Evolutionary conservation across 495 filamentous ascomycete species (phyloP).

Genomic region (Sporormia fimetaria): DNA sequence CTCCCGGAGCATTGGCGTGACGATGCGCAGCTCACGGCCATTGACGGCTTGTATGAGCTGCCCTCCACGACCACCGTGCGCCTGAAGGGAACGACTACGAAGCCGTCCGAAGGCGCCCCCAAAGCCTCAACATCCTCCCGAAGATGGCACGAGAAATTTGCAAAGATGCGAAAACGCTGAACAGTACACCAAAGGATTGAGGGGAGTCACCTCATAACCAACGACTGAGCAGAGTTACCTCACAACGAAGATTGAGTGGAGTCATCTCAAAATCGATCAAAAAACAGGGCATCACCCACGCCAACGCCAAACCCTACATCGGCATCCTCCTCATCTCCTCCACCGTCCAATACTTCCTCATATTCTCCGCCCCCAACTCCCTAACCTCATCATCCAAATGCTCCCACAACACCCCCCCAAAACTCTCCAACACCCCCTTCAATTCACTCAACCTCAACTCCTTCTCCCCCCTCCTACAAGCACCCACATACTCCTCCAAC

Average conservation of each 20-base stretch:
- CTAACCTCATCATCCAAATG: conserved; percentile 36
- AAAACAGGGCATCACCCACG: too few species aligned
- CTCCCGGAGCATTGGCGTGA: conserved; percentile 49
- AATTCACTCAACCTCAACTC: conserved; percentile 59
- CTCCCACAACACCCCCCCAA: conserved; percentile 37
- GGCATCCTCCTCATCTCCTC: conserved; percentile 66
- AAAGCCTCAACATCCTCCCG: conserved; percentile 40
- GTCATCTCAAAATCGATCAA: too few species aligned
- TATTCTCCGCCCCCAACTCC: conserved; percentile 54
- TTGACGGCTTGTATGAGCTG: conserved; percentile 30
- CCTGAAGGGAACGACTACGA: not conserved
- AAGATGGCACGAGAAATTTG: conserved; percentile 85
- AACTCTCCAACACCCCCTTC: conserved; percentile 56
- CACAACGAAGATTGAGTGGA: too few species aligned
- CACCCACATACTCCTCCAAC: conserved; percentile 54
- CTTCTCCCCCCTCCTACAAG: conserved; percentile 50
- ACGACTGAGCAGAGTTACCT: too few species aligned
- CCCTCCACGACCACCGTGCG: conserved; percentile 20
- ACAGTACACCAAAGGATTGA: not conserved
- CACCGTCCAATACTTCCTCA: conserved; percentile 71
- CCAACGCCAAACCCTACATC: too few species aligned
- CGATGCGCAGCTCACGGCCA: conserved; percentile 37
- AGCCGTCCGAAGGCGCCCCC: conserved; percentile 21
- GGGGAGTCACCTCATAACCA: conserved; percentile 28
- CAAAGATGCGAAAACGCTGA: conserved; percentile 7